Conservation (phyloP, 441 rosid genomes). For the Kokia cookei region DNA sequence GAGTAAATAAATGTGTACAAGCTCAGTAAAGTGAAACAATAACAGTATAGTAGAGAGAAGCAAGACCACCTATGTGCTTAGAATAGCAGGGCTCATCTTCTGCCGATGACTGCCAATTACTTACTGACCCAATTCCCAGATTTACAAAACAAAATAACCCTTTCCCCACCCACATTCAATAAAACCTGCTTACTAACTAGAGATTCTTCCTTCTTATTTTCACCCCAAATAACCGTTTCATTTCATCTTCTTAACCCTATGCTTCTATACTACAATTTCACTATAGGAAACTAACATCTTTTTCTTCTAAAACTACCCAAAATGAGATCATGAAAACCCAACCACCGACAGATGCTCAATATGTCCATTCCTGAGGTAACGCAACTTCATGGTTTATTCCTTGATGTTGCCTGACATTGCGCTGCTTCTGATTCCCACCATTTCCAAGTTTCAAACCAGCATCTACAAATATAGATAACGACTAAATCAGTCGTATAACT, state of each 20-base stretch:
- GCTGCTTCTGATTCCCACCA: slow-evolving; percentile 24
- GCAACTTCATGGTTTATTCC: slow-evolving; percentile 25
- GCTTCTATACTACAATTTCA: background rate
- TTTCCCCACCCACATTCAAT: slow-evolving; percentile 19
- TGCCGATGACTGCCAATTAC: background rate
- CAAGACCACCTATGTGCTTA: background rate
- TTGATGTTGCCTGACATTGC: slow-evolving; percentile 19
- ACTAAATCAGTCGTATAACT: background rate
- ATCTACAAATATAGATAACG: slow-evolving; percentile 10
- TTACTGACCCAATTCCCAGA: slow-evolving; percentile 3
- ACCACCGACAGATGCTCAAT: slow-evolving; percentile 6
- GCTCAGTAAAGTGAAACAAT: background rate
- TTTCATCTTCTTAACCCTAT: background rate
- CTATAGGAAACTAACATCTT: background rate
- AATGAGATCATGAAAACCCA: background rate
- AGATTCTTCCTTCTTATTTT: background rate
- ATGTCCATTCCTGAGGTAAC: slow-evolving; percentile 69
- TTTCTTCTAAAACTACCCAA: background rate
- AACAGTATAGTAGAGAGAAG: background rate
- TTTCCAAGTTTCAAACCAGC: slow-evolving; percentile 14
- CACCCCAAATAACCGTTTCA: slow-evolving; percentile 11
- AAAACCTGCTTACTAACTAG: slow-evolving; percentile 1
- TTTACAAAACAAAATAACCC: background rate
- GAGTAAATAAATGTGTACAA: no score
- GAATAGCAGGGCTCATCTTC: background rate